Evolutionary conservation across 306 rosid genomes (phyloP), one percentile per base, ranked within the genome.

Genomic region (Sechiopsis laciniata): DNA sequence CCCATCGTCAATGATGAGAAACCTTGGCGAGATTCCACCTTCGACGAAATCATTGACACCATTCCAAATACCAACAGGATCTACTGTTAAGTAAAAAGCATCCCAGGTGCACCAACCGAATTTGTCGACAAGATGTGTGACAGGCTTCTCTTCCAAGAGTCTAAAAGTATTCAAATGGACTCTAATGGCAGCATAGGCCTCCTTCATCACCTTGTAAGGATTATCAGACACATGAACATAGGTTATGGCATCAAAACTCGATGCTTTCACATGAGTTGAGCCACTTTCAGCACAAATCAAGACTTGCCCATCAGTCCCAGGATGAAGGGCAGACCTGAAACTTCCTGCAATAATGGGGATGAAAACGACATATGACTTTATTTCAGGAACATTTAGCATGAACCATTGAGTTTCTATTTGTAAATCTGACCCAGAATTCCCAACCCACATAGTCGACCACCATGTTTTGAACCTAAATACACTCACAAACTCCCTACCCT

Each of bases 61-160:
- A 16, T 84, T 84, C 84, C 81, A 88, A 21, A 92, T 59, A 17
- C 96, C 93, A 24, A 67, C 61, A 3, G 96, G 96, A 50, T 87
- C 84, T 2, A 90, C 96, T 0, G 89, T 79, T 12, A 92, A 82
- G 75, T 90, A 92, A 60, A 92, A 87, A 8, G 96, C 90, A 85
- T 90, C 96, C 96, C 98, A 92, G 20, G 96, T 92, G 84, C 96
- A 92, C 98, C 98, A 92, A 40, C 98, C 96, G 14, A 92, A 92
- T 56, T 90, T 92, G 73, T 88, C 87, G 26, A 81, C 80, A 2
- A 90, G 19, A 37, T 63, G 81, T 16, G 93, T 92, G 7, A 77
- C 32, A 1, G 68, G 76, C 81, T 92, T 92, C 84, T 92, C 98
- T 79, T 90, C 98, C 75, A 90, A 85, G 15, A 92, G 87, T 79